Evolutionary conservation across 257 asterid species (phyloP), one percentile per base, ranked within the genome.

Genomic region (Ilex aquifolium): DNA sequence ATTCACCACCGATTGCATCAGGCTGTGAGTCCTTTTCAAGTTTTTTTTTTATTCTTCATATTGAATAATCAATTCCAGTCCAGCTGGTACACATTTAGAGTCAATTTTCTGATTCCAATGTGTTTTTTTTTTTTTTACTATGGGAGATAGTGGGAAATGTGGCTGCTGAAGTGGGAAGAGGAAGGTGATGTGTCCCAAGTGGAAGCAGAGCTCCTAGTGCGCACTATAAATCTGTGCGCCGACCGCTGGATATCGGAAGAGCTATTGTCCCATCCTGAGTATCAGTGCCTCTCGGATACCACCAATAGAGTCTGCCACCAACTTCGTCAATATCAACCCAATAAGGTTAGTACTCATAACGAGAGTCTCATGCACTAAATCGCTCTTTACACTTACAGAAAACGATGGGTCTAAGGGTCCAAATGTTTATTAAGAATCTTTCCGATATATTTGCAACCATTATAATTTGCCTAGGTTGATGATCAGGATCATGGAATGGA

Each of bases 101-200:
- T 42, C 10, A 46, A 7, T 10, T 31, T 61, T 0, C 15, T 29
- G 55, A n/a, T 21, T 15, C 29, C 15, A 21, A 14, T 63, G 36
- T 14, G 0, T 10, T 62, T 39, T 17, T 68, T 10, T 46, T 46
- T 46, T 46, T 10, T 14, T 46, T 11, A 2, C 15, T 6, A 10
- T 10, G 52, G 4, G 3, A 14, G 3, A 21, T 46, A 92, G 99
- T 92, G 99, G 99, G 65, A 27, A 44, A 80, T 80, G 61, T 91
- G 98, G 96, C 31, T 91, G 69, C 69, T 62, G 17, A 73, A 57
- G 1, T 74, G 74, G 64, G 68, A 63, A 71, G 75, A 55, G 30
- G 66, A 60, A 39, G 72, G 49, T 7, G 74, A 59, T 10, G n/a
- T 39, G 50, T 57, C 48, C 14, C 44, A 63, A 60, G 79, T 80